Base-by-base conservation (phyloP, 2,329 filamentous ascomycete species). In the Diaporthe destruens region DNA sequence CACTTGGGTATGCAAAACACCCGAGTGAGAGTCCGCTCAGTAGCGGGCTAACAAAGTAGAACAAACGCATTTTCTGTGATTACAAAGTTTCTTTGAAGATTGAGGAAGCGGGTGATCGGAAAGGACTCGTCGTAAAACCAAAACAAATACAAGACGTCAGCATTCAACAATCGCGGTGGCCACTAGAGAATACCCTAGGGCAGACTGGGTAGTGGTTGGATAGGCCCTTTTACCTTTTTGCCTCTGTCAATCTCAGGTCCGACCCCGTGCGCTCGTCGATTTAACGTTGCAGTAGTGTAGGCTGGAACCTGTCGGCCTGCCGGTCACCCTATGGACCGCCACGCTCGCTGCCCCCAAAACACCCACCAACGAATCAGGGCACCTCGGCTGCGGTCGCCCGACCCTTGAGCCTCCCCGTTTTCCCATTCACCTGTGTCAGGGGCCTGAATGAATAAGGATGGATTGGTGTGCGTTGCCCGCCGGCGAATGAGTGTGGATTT, bases 211-310 rank as follows among this genome's bases (percentile, higher is more conserved):
- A 23, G 14, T 34, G 34, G 12, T 32, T 25, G 44, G 16, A 51
- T 20, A 36, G 44, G n/a, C 47, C n/a, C 47, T 49, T 29, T 29
- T 29, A 29, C 29, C 29, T 29, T 29, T 23, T 51, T 18, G 47
- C 47, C 47, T 51, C 47, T 29, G 55, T 44, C 29, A 25, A 39
- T 63, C 32, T 25, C 20, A 66, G 34, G 16, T 18, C n/a, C n/a
- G 14, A 32, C 61, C 18, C 34, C 61, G 18, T 51, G 47, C 32
- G 34, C 61, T 66, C 47, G 32, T 66, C 47, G 47, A 66, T 66
- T 66, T 66, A 66, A 66, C 61, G 61, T 66, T 66, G 61, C 61
- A 66, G 61, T 66, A 66, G 61, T 20, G 36, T 32, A 20, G 29
- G 57, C 12, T 44, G 18, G 36, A 32, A 42, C 39, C 39, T 63